phyloP scores from a whole-genome alignment of 208 protist species.

The Crithidia bombi region DNA sequence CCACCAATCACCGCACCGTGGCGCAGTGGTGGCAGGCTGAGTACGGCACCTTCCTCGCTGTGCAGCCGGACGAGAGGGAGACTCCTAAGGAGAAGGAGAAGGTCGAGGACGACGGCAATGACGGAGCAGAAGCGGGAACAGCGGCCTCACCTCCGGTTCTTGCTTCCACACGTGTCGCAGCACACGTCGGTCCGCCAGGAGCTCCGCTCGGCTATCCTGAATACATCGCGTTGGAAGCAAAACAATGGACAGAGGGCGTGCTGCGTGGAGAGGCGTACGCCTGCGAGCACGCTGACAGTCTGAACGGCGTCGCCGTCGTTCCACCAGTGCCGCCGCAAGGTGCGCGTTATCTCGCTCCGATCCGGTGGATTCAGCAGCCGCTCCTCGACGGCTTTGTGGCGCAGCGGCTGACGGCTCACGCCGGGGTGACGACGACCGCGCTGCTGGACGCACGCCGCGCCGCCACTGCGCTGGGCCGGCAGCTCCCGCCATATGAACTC shows the following conservation, averaged over 20 bases:
- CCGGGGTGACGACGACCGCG: constrained; percentile 41
- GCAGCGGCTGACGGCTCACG: constrained; percentile 58
- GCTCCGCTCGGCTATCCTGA: constrained; percentile 54
- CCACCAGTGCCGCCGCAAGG: constrained; percentile 2
- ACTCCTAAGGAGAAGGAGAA: not conserved
- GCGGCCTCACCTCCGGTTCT: not conserved
- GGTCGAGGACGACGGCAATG: not conserved
- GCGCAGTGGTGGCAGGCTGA: constrained; percentile 28
- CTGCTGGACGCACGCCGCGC: constrained; percentile 39
- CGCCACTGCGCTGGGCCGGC: constrained; percentile 33
- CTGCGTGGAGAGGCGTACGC: constrained; percentile 47
- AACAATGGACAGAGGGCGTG: constrained; percentile 58
- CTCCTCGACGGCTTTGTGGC: constrained; percentile 73
- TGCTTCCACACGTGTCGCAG: not conserved
- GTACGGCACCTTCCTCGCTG: constrained; percentile 12
- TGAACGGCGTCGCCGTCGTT: not conserved
- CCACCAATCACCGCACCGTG: constrained; percentile 23
- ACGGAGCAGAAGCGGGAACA: not conserved
- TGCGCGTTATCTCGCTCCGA: constrained; percentile 18
- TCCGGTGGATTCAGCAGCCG: constrained; percentile 63
- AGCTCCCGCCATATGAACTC: constrained; percentile 46
- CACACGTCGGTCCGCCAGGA: constrained; percentile 55
- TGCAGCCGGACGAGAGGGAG: not conserved
- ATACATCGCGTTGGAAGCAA: constrained; percentile 44
- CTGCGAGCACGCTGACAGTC: constrained; percentile 23